These are phyloP conservation scores for Eucalyptus caleyi DNA, from an alignment of 345 rosid genomes.

Conservation along the genomic window DNA sequence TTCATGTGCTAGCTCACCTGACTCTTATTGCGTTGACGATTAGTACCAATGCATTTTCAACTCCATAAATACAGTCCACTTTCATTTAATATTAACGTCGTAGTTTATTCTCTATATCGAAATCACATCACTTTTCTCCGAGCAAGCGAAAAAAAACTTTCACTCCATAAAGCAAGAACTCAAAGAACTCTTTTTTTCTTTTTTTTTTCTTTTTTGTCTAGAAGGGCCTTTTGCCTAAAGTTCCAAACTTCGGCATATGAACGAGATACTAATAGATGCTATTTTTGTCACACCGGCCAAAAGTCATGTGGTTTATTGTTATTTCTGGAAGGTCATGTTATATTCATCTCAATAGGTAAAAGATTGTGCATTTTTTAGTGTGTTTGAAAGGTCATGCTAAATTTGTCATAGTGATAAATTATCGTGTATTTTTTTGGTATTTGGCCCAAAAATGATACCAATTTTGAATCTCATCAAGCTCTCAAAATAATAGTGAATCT, in stretches of 20 bases:
- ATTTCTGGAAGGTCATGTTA: fast-evolving
- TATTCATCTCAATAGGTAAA: neutral
- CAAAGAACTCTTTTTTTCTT: neutral
- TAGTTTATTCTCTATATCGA: neutral
- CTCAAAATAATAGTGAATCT: neutral
- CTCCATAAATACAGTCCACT: neutral
- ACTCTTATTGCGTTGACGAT: neutral
- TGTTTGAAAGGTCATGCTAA: neutral
- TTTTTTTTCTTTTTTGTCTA: neutral
- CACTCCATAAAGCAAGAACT: neutral
- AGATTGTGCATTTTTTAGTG: neutral
- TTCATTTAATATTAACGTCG: neutral
- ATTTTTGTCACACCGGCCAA: neutral
- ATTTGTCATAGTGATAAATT: neutral
- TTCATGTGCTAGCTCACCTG: neutral
- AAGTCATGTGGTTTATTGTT: neutral
- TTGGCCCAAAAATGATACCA: neutral
- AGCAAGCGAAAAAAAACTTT: neutral
- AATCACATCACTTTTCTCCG: neutral
- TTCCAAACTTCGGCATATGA: neutral
- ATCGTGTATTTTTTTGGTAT: fast-evolving
- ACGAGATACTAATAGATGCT: neutral
- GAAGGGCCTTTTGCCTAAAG: neutral
- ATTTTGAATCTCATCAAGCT: neutral
- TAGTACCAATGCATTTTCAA: neutral